phyloP scores from a whole-genome alignment of 2,329 filamentous ascomycete species.

The Pseudogymnoascus verrucosus region DNA sequence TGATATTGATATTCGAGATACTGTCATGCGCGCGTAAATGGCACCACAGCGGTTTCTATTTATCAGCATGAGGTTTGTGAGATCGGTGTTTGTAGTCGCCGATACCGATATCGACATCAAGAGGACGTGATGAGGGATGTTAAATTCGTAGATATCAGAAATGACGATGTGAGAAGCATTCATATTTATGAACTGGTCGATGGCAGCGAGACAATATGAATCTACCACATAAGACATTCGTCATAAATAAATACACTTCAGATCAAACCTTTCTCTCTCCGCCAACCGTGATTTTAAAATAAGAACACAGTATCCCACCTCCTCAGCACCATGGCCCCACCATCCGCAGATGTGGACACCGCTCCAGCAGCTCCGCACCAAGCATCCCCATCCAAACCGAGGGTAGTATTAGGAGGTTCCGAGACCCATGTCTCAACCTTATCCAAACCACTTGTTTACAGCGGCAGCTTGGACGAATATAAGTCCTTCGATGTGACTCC shows the following conservation, averaged over 20 bases:
- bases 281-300: too few species aligned
- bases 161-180: neutral
- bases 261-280: too few species aligned
- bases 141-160: neutral
- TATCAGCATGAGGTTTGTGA: neutral
- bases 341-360: too few species aligned
- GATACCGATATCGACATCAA: neutral
- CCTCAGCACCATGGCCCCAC: too few species aligned
- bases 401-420: too few species aligned
- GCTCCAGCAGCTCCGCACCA: too few species aligned
- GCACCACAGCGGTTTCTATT: neutral
- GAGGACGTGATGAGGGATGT: neutral
- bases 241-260: neutral
- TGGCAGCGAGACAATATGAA: neutral
- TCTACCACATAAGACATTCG: neutral
- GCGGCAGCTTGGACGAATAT: too few species aligned
- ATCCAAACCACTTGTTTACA: too few species aligned
- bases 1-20: neutral
- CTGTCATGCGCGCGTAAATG: conserved; percentile 1
- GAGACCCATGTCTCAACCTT: too few species aligned
- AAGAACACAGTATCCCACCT: too few species aligned
- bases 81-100: neutral
- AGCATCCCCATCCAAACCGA: too few species aligned
- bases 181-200: neutral
- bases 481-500: too few species aligned